phyloP scores from a whole-genome alignment of 2,329 filamentous ascomycete species.

The Fusarium buxicola region DNA sequence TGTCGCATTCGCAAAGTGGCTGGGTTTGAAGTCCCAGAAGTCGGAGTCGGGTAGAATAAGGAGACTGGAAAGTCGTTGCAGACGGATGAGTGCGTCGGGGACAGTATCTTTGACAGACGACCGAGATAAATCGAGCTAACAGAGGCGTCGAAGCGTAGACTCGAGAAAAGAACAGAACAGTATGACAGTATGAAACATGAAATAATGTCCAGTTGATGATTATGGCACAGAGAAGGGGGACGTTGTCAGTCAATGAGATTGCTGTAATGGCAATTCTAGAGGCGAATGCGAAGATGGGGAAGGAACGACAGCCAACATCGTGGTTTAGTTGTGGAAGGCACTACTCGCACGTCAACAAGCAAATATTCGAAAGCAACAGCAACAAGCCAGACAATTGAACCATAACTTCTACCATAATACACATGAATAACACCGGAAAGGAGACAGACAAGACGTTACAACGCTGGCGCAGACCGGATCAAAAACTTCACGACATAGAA shows the following conservation, averaged over 20 bases:
- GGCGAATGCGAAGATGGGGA: background rate
- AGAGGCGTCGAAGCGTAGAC: background rate
- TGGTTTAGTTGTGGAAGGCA: conserved; percentile 13
- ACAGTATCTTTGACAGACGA: background rate
- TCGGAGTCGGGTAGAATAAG: background rate
- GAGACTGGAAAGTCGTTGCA: background rate
- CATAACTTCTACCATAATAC: background rate
- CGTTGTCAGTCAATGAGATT: background rate
- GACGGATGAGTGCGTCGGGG: conserved; percentile 2
- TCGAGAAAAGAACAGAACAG: conserved; percentile 1
- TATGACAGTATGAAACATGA: conserved; percentile 17
- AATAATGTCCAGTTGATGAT: conserved; percentile 18
- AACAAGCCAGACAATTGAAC: background rate
- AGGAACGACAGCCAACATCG: background rate
- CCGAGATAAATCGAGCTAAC: background rate
- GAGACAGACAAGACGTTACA: background rate
- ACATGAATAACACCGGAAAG: too few relatives aligned
- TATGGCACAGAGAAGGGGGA: background rate
- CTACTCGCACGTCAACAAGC: conserved; percentile 1
- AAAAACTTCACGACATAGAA: background rate
- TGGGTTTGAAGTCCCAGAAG: background rate
- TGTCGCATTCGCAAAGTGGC: conserved; percentile 43
- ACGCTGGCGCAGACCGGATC: background rate
- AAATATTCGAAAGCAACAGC: background rate
- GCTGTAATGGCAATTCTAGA: background rate